A percentile compares a stretch with the other conserved stretches of the same genome.
These are phyloP conservation scores for Monosporascus sp. DNA, from an alignment of 2,329 filamentous ascomycete species.

Conservation along the genomic window DNA sequence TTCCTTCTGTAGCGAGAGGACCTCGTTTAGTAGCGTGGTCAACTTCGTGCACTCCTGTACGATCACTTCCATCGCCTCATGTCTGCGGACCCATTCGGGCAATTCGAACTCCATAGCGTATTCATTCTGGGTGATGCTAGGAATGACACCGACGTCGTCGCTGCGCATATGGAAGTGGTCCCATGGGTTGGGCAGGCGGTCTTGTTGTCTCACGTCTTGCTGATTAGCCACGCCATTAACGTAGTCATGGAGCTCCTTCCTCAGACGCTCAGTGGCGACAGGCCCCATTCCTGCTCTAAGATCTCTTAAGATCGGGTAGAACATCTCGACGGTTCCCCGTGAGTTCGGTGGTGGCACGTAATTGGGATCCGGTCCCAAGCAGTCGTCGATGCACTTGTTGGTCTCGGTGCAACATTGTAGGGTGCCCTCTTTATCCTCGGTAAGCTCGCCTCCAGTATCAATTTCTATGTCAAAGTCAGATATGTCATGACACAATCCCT, in stretches of 20 bases:
- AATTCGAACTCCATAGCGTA: constrained; percentile 26
- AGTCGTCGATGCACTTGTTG: constrained; percentile 21
- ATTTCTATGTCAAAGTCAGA: constrained; percentile 14
- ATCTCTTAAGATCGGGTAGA: constrained; percentile 23
- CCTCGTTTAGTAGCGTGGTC: constrained; percentile 21
- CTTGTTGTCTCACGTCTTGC: constrained; percentile 19
- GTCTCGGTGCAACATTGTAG: constrained; percentile 16
- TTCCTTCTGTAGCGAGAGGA: constrained; percentile 25
- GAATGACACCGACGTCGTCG: constrained; percentile 24
- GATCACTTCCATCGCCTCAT: constrained; percentile 23
- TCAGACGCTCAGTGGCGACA: constrained; percentile 15
- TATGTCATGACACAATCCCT: neutral
- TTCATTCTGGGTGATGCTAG: constrained; percentile 24
- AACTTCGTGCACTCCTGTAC: constrained; percentile 23
- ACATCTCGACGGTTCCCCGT: constrained; percentile 20
- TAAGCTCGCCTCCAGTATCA: constrained; percentile 24
- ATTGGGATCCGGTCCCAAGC: constrained; percentile 17
- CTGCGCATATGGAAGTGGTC: constrained; percentile 23
- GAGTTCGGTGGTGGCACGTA: constrained; percentile 14
- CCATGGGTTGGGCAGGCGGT: constrained; percentile 20
- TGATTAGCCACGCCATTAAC: constrained; percentile 22
- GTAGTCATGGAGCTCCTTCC: constrained; percentile 22
- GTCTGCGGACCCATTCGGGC: constrained; percentile 18
- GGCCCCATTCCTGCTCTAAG: constrained; percentile 18
- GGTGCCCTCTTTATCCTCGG: constrained; percentile 20